Conservation (phyloP, 116 monocot genomes). For the Papilionanthe hybrid region DNA sequence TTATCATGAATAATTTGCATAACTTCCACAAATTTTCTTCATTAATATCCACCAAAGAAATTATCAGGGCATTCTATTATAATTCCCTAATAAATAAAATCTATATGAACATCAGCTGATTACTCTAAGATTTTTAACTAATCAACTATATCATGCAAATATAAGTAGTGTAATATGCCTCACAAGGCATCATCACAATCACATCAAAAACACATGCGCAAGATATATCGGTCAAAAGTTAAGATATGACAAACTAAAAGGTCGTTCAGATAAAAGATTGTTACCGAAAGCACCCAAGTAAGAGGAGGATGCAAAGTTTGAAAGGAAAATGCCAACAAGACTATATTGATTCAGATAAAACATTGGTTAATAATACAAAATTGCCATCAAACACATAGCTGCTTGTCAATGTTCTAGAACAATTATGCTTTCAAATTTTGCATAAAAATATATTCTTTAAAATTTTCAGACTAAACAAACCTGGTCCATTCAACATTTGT, state of each 20-base stretch:
- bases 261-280: not conserved
- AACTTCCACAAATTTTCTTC: not conserved
- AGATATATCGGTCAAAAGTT: not conserved
- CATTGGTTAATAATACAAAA: not conserved
- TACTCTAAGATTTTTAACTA: not conserved
- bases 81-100: not conserved
- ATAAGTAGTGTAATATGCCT: not conserved
- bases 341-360: not conserved
- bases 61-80: not conserved
- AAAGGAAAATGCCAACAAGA: not conserved
- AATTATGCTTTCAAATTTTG: not conserved
- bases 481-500: constrained; percentile 15
- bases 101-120: not conserved
- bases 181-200: not conserved
- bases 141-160: not conserved
- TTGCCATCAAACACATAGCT: not conserved
- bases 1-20: not conserved
- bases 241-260: not conserved
- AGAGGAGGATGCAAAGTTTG: not conserved
- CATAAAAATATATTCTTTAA: constrained; percentile 1
- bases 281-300: not conserved
- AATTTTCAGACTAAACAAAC: constrained; percentile 19
- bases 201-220: not conserved
- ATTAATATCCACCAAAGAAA: not conserved
- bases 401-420: not conserved